A percentile compares a stretch with the other conserved stretches of the same genome.
phyloP scores from a whole-genome alignment of 352 stramenopile species.

The Aphanomyces cochlioides region DNA sequence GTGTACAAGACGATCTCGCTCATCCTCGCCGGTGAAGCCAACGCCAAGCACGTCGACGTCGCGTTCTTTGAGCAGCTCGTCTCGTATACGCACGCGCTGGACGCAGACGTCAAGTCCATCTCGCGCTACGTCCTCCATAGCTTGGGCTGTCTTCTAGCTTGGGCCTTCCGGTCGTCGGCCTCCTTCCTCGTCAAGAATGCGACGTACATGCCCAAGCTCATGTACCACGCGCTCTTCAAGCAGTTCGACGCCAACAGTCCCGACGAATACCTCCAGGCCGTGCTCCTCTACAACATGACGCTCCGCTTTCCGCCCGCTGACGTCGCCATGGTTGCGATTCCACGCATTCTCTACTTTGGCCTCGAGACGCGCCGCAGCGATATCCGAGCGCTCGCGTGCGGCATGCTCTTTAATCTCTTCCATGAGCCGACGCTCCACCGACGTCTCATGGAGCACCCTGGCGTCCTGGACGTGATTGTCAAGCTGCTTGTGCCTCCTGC shows the following conservation, averaged over 20 bases:
- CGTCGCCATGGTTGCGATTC: slow-evolving; percentile 39
- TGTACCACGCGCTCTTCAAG: slow-evolving; percentile 44
- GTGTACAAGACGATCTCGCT: slow-evolving; percentile 40
- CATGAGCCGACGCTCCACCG: slow-evolving; percentile 57
- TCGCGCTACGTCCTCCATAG: slow-evolving; percentile 64
- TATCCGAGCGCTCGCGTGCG: slow-evolving; percentile 38
- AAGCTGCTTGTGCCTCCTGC: slow-evolving; percentile 38
- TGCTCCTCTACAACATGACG: slow-evolving; percentile 73
- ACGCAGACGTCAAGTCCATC: slow-evolving; percentile 29
- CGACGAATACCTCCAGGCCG: slow-evolving; percentile 57
- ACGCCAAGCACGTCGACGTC: slow-evolving; percentile 43
- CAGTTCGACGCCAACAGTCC: slow-evolving; percentile 40
- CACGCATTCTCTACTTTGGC: slow-evolving; percentile 42
- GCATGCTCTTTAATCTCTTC: slow-evolving; percentile 62
- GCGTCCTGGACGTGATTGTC: slow-evolving; percentile 44
- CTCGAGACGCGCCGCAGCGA: slow-evolving; percentile 6
- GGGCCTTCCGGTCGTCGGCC: slow-evolving; percentile 37
- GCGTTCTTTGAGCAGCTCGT: slow-evolving; percentile 58
- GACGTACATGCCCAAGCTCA: slow-evolving; percentile 43
- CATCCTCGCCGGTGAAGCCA: slow-evolving; percentile 46
- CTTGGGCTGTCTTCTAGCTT: slow-evolving; percentile 56
- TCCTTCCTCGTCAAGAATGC: slow-evolving; percentile 39
- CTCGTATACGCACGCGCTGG: slow-evolving; percentile 40
- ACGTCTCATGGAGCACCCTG: slow-evolving; percentile 38
- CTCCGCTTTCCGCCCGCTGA: slow-evolving; percentile 60